Base-by-base conservation (phyloP, 345 rosid genomes). In the Populus simonii region DNA sequence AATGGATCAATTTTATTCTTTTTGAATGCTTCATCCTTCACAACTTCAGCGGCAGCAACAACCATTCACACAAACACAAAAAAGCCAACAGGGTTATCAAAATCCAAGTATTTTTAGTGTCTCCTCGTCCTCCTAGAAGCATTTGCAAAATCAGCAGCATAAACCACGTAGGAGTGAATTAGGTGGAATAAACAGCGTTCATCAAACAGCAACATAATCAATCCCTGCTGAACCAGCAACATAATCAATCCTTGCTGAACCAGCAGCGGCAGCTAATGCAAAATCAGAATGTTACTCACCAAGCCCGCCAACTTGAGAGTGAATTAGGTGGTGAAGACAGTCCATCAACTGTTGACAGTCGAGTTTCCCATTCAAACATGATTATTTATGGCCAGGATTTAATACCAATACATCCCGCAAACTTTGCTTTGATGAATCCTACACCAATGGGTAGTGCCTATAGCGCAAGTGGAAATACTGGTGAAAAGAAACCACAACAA, bases 21-120 rank as follows among this genome's bases (percentile, higher is more conserved):
- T 98, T 43, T 98, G 90, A 78, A 94, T 96, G 94, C 84, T 91
- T 41, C 94, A 87, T 77, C 94, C 92, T 70, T 82, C 94, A 3
- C 93, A 87, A 74, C 90, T 91, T 79, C 96, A 85, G 76, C 95
- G 86, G 57, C 91, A 85, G 73, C 92, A 88, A 35, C 61, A 74
- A 76, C 69, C 84, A 10, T 75, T 83, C 22, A 7, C 77, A 9
- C 96, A 80, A 7, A 78, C 89, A 7, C 91, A 88, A 71, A 97
- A 87, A 83, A 78, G 81, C 76, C 92, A 90, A 55, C 93, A 86
- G 70, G 86, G 88, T 77, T 96, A 88, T 84, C 98, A 89, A 75
- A 92, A 89, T 74, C 78, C 91, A 15, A 88, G 87, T 83, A 87
- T 88, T 75, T 91, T 97, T 63, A 79, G 86, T 85, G 88, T 96